These are phyloP conservation scores for Colletotrichum tropicale DNA, from an alignment of 2,329 filamentous ascomycete species.

Conservation along the genomic window DNA sequence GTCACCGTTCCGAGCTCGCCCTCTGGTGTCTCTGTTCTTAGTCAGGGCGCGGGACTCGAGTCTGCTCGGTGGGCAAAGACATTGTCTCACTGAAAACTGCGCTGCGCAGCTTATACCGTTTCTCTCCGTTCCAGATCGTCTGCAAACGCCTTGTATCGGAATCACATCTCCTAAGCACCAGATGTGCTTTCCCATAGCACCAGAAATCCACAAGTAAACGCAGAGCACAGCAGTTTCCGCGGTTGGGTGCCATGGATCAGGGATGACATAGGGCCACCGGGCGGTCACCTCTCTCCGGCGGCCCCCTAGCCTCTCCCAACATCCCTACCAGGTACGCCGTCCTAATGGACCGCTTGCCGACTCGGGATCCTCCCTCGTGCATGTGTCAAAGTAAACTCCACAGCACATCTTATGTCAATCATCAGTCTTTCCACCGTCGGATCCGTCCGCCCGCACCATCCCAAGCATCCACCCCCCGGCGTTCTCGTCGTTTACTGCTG, in stretches of 20 bases:
- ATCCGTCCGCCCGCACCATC: conserved; percentile 16
- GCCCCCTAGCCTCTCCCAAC: neutral
- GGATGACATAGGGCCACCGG: neutral
- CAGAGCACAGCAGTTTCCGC: neutral
- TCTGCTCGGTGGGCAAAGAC: neutral
- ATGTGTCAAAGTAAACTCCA: conserved; percentile 12
- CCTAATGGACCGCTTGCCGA: neutral
- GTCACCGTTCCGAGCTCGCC: neutral
- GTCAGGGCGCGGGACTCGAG: neutral
- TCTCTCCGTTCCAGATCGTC: neutral
- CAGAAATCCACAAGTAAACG: neutral
- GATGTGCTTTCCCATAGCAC: neutral
- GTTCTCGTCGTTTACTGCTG: neutral
- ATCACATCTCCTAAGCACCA: neutral
- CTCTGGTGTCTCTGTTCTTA: neutral
- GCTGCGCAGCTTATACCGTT: neutral
- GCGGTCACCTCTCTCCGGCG: neutral
- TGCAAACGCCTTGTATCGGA: neutral
- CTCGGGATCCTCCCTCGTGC: neutral
- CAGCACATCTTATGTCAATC: conserved; percentile 19
- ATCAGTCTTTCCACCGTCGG: conserved; percentile 16
- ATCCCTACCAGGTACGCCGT: conserved; percentile 9
- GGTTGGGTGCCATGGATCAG: neutral
- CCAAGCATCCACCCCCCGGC: neutral
- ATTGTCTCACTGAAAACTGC: neutral